Base-by-base conservation (phyloP, 192 early-diverging fungal species). In the Entophlyctis luteolus region DNA sequence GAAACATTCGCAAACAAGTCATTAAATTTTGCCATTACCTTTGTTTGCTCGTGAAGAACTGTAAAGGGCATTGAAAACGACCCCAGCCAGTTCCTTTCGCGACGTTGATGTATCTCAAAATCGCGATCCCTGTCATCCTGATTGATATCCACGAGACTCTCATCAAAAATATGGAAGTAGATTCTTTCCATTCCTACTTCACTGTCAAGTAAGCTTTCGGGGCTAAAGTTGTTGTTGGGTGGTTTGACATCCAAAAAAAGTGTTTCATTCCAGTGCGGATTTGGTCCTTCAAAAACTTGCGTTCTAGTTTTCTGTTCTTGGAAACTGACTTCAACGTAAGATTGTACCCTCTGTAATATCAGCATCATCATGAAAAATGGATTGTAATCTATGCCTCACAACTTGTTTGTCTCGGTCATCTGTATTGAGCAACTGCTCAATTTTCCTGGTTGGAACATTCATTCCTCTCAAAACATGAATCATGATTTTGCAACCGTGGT, bases 211-310 rank as follows among this genome's bases (percentile, higher is more conserved):
- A 77, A 31, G n/a, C 39, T 68, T 18, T 78, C 76, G 2, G 73
- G 78, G n/a, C 54, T 39, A 50, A 76, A 78, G 32, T 80, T 79
- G 38, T 65, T 70, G 32, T 69, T 54, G 3, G 72, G 65, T 0
- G 77, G 62, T 2, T 34, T 52, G 0, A 85, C 65, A 20, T 76
- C 70, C 1, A 85, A 28, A 23, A 12, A 53, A 4, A 85, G 45
- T 16, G 79, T 84, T 52, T 85, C 75, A 62, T 85, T 85, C 84
- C 84, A 85, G 22, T 75, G 74, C n/a, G 84, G 84, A 36, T 72
- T 68, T 5, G 72, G 59, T 10, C 84, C 84, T 20, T 83, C 81
- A 14, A 27, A 60, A 0, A 74, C 59, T 0, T 49, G 12, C 8
- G 84, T 80, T 0, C 80, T 70, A 5, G 60, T 52, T 53, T 57